Base-by-base conservation (phyloP, 2,329 filamentous ascomycete species). In the Arachnomyces sp. region DNA sequence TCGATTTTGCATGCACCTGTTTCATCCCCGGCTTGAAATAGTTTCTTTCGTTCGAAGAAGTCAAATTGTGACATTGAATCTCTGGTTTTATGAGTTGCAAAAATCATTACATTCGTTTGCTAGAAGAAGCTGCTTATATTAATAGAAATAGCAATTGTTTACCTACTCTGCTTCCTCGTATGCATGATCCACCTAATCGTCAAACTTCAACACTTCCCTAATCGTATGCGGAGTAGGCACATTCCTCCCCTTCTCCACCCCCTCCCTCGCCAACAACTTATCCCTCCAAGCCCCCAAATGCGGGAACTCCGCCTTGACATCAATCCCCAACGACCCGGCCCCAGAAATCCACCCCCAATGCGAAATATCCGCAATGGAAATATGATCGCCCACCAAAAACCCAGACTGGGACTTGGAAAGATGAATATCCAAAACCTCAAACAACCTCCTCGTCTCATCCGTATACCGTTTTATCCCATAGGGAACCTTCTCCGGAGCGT, bases 361-460 rank as follows among this genome's bases (percentile, higher is more conserved):
- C 31, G 85, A 72, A 44, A 95, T 84, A 59, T 95, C 88, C 2
- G 86, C 86, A 34, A 68, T 63, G 15, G 62, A 62, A 36, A 66
- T 55, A 38, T 67, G 66, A 41, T 69, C 65, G 4, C 66, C 67
- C 4, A 75, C 70, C 8, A 79, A 52, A 51, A 72, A 80, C 9
- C 69, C 67, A 7, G 63, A 66, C 37, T 69, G 67, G 31, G 65
- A 71, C 9, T 61, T 57, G 6, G 62, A 55, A 4, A 95, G 75
- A 40, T 88, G 80, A 35, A 74, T 77, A 55, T 94, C 81, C 44
- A 94, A 68, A 14, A 87, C 82, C 38, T 78, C 72, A 66, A 92
- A 94, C 2, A 95, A 71, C 2, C 88, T 80, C n/a, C 82, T 74
- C 0, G 84, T 86, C 67, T 95, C 88, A 57, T 86, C 92, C 56